A percentile compares a stretch with the other conserved stretches of the same genome.
These are phyloP conservation scores for Suillus brevipes DNA, from an alignment of 768 basidiomycete species.

Conservation along the genomic window DNA sequence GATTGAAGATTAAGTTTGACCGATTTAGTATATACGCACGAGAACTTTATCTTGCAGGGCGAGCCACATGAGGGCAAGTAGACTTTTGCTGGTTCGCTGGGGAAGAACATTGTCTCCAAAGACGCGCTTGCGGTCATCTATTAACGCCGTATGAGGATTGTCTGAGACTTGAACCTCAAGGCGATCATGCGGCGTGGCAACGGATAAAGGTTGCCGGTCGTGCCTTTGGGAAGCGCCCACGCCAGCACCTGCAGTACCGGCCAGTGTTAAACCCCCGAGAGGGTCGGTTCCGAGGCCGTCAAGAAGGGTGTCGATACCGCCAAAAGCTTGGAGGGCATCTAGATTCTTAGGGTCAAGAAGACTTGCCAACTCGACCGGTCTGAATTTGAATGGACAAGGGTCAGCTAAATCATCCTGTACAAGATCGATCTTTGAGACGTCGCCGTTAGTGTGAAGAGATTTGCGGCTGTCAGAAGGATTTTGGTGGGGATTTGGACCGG, in stretches of 20 bases:
- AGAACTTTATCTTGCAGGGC: slow-evolving; percentile 90
- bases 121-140: slow-evolving; percentile 63
- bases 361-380: slow-evolving; percentile 74
- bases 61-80: slow-evolving; percentile 79
- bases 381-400: slow-evolving; percentile 70
- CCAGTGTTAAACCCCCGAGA: slow-evolving; percentile 43
- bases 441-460: slow-evolving; percentile 23
- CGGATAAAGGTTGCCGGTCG: slow-evolving; percentile 22
- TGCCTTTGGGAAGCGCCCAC: slow-evolving; percentile 35
- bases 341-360: slow-evolving; percentile 90
- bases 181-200: slow-evolving; percentile 22
- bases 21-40: slow-evolving; percentile 44
- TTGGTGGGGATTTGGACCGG: neutral
- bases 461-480: slow-evolving; percentile 17
- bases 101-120: slow-evolving; percentile 82
- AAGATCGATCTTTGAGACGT: slow-evolving; percentile 24
- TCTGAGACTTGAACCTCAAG: slow-evolving; percentile 5
- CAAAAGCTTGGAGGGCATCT: slow-evolving; percentile 61
- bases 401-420: slow-evolving; percentile 48
- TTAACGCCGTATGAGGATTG: slow-evolving; percentile 37
- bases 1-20: slow-evolving; percentile 7
- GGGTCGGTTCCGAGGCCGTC: slow-evolving; percentile 71
- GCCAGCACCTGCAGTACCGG: slow-evolving; percentile 26
- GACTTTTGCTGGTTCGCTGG: slow-evolving; percentile 60
- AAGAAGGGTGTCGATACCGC: slow-evolving; percentile 69